These are phyloP conservation scores for Endothia cerciana DNA, from an alignment of 2,329 filamentous ascomycete genomes.

Conservation along the genomic window DNA sequence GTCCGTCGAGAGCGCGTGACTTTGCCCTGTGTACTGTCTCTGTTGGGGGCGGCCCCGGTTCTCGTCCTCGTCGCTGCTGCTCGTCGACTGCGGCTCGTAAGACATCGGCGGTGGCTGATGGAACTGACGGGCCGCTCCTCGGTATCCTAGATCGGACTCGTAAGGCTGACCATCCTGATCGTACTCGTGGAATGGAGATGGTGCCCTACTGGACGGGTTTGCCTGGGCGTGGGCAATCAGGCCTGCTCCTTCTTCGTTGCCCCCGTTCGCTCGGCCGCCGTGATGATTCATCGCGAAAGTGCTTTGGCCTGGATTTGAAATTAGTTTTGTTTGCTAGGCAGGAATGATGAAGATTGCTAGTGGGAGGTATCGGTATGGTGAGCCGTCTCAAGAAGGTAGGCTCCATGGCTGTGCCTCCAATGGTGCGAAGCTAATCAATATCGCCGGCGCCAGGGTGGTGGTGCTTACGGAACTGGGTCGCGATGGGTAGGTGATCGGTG, in stretches of 20 bases:
- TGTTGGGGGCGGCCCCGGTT: constrained; percentile 13
- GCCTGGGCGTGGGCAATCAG: constrained; percentile 43
- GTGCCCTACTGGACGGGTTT: constrained; percentile 31
- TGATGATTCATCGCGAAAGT: constrained; percentile 32
- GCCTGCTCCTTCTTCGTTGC: constrained; percentile 37
- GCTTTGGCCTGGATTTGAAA: constrained; percentile 30
- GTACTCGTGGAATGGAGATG: constrained; percentile 28
- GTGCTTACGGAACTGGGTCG: constrained; percentile 41
- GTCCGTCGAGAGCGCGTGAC: constrained; percentile 11
- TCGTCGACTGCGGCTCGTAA: constrained; percentile 15
- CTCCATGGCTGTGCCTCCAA: constrained; percentile 13
- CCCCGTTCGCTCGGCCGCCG: constrained; percentile 18
- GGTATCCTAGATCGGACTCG: constrained; percentile 29
- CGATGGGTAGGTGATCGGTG: constrained; percentile 46
- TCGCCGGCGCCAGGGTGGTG: constrained; percentile 22
- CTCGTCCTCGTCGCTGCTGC: constrained; percentile 18
- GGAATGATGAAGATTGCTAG: neutral
- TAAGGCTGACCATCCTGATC: constrained; percentile 29
- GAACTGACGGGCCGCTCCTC: constrained; percentile 18
- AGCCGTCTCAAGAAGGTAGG: neutral
- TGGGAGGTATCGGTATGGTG: constrained; percentile 11
- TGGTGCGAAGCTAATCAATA: constrained; percentile 22
- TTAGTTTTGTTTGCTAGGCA: constrained; percentile 4
- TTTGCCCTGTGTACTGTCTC: neutral
- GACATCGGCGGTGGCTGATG: constrained; percentile 17